Base-by-base conservation (phyloP, 2,329 filamentous ascomycete species). In the Calonectria multiphialidica region DNA sequence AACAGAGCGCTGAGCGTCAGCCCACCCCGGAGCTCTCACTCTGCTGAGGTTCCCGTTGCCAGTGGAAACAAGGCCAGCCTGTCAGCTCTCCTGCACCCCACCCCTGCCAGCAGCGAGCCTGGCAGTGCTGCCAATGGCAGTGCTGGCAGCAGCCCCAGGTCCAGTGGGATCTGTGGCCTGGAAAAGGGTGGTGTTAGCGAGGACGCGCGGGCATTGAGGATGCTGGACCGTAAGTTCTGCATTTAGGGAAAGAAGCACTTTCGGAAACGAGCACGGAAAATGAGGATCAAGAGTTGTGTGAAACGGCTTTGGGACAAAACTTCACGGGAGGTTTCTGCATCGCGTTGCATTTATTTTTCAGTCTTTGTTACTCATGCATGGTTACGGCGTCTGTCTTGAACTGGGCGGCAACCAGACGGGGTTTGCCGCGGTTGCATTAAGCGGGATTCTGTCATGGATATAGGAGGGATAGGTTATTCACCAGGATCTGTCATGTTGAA, bases 201-300 rank as follows among this genome's bases (percentile, higher is more conserved):
- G 80, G 93, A 94, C 75, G 88, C 88, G 72, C 87, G 92, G 75
- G 92, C 92, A 2, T 82, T 94, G 55, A 88, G 91, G 74, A 91
- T 93, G 80, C 84, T 95, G 62, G 91, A 95, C 81, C 86, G 88
- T 74, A 90, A 89, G 77, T 90, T 90, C 76, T 83, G 82, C 76
- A 80, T 83, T 47, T 83, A 76, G 66, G 67, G 50, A 28, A 28
- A 50, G 45, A 62, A 16, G 28, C 21, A 33, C 42, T 25, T 35
- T 42, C 18, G 13, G 57, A 16, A 18, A 25, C 28, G 33, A 21
- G 55, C 15, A 53, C 55, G 13, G 35, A 59, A 50, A 59, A 59
- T 33, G 53, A 59, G 23, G 33, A 21, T 33, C 21, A 18, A 13
- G 49, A 16, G 12, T 40, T n/a, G 35, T 33, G 50, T 50, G 25